Conservation (phyloP, 1,284 basidiomycete species). For the Earliella scabrosa region DNA sequence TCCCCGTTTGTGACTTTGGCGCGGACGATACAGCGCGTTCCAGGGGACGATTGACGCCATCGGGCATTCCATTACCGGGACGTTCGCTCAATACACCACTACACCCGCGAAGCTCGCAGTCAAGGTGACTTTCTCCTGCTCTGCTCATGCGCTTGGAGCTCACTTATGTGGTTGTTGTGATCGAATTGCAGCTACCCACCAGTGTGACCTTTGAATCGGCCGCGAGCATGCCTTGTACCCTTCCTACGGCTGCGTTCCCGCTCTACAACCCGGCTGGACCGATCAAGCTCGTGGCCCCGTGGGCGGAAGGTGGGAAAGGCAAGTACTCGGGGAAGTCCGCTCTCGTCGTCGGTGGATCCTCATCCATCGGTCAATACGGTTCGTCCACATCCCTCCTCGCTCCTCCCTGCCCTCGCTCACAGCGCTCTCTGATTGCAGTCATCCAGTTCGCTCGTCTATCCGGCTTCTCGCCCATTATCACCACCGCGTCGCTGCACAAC, state of each 20-base stretch:
- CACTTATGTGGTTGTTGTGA: not conserved
- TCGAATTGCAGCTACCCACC: slow-evolving; percentile 24
- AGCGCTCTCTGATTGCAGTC: slow-evolving; percentile 29
- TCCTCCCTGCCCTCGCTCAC: slow-evolving; percentile 33
- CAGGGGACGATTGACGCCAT: not conserved
- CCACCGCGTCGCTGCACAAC: slow-evolving; percentile 51
- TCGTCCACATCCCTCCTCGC: not conserved
- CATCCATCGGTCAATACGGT: slow-evolving; percentile 42
- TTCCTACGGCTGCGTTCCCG: slow-evolving; percentile 24
- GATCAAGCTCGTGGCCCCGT: slow-evolving; percentile 31
- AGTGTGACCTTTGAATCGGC: slow-evolving; percentile 28
- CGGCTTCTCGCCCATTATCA: slow-evolving; percentile 53
- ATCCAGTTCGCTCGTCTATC: slow-evolving; percentile 52
- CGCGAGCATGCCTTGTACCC: slow-evolving; percentile 24
- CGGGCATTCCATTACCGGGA: slow-evolving; percentile 48
- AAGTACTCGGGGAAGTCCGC: slow-evolving; percentile 36
- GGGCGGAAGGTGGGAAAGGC: slow-evolving; percentile 31
- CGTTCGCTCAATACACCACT: slow-evolving; percentile 42
- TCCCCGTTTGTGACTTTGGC: not conserved
- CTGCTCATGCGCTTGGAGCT: not conserved
- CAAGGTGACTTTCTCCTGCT: not conserved
- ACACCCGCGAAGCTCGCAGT: not conserved
- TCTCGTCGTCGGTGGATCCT: slow-evolving; percentile 39
- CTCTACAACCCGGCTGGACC: slow-evolving; percentile 14
- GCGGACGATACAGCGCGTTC: not conserved